Base-by-base conservation (phyloP, 2,329 filamentous ascomycete species). In the Alternaria atra region DNA sequence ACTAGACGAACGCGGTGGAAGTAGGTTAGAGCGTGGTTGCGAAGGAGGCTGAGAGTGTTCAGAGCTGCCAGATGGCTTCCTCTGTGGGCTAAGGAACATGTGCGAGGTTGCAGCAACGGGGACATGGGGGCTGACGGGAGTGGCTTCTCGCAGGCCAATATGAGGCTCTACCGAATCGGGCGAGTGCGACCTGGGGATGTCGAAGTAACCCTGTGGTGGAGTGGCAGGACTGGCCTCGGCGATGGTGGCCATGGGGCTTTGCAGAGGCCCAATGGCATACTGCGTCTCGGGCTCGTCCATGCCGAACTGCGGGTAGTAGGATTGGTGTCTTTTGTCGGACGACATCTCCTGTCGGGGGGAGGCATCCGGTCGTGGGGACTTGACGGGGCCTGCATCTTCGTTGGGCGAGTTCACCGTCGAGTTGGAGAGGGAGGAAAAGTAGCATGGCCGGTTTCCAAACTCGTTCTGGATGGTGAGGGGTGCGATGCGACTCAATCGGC, bases 381-480 rank as follows among this genome's bases (percentile, higher is more conserved):
- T 63, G 60, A 70, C 68, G 17, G 73, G 77, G n/a, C 63, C 66
- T 15, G 77, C 77, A 25, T 80, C 79, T 20, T 82, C 80, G 51
- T 87, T 85, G 4, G 84, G 84, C 40, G 80, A 81, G 68, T 91
- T 90, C 54, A 72, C 88, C 65, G 70, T 71, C 64, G 70, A 78
- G 83, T 40, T 70, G 53, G 90, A 93, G 69, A 90, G 80, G 55
- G 90, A 91, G 40, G 93, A 90, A 75, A 94, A 94, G 79, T 92
- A 97, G 17, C 90, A 91, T 4, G 92, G 91, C 64, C 93, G 87
- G 66, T 88, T 89, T 76, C 79, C 92, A 60, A 97, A 84, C 54
- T 94, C 93, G 71, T 93, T 93, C 61, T 91, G 90, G 37, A 93
- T 90, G 20, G 92, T 92, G 60, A 94, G 83, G 6, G 93, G 93